Conservation (phyloP, 495 filamentous ascomycete genomes). For the Penicillium bovifimosum region DNA sequence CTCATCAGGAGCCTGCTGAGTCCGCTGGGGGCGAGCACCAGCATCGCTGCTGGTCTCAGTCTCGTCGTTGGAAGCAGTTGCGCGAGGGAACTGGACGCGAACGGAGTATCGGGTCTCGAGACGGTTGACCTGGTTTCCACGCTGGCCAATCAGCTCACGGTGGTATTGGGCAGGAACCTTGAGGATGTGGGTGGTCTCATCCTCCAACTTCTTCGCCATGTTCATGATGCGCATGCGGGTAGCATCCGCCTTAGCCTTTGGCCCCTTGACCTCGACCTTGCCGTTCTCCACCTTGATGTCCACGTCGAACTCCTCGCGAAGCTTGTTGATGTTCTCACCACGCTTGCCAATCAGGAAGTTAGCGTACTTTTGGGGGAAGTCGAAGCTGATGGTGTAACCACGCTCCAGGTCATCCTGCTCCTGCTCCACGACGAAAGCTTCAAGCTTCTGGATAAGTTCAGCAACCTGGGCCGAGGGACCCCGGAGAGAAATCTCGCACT, state of each 20-base stretch:
- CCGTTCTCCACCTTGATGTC: slow-evolving; percentile 83
- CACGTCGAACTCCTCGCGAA: slow-evolving; percentile 95
- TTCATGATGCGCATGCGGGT: slow-evolving; percentile 70
- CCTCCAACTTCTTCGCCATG: slow-evolving; percentile 72
- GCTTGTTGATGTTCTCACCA: slow-evolving; percentile 88
- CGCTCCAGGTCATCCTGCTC: slow-evolving; percentile 84
- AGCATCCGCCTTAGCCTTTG: slow-evolving; percentile 73
- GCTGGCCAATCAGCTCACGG: slow-evolving; percentile 63
- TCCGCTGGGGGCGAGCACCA: slow-evolving; percentile 55
- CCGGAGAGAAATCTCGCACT: slow-evolving; percentile 59
- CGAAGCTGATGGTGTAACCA: slow-evolving; percentile 75
- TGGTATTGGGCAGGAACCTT: slow-evolving; percentile 89
- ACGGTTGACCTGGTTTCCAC: slow-evolving; percentile 59
- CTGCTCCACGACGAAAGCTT: slow-evolving; percentile 73
- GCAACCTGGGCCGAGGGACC: slow-evolving; percentile 70
- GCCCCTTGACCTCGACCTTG: slow-evolving; percentile 67
- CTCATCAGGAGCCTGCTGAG: slow-evolving; percentile 78
- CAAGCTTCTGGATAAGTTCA: slow-evolving; percentile 61
- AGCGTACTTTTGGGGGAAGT: slow-evolving; percentile 90
- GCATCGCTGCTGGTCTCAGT: slow-evolving; percentile 66
- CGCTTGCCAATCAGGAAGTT: slow-evolving; percentile 89
- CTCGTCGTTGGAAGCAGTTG: slow-evolving; percentile 57
- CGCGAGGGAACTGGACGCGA: slow-evolving; percentile 87
- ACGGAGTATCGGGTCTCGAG: slow-evolving; percentile 84
- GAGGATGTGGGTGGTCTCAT: slow-evolving; percentile 77